Base-by-base conservation (phyloP, 78 protist genomes). In the Chrysochromulina tobinii region DNA sequence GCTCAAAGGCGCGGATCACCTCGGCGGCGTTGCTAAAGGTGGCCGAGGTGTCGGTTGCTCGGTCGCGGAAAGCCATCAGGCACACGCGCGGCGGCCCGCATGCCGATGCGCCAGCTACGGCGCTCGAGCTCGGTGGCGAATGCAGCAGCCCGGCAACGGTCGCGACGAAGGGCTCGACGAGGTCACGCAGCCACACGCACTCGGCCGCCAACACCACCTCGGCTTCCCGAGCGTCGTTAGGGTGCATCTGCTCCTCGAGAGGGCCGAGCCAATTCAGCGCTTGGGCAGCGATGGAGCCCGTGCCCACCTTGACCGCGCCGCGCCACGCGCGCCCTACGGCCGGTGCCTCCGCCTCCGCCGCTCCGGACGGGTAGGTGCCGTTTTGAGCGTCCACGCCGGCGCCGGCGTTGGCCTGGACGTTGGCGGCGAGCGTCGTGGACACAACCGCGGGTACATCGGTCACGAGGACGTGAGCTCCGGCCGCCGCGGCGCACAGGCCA, bases 101-200 rank as follows among this genome's bases (percentile, higher is more conserved):
- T 38, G 38, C 38, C 38, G 38, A 38, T 38, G 38, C 38, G 38
- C 38, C 38, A 0, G 38, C 38, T 38, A 38, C 38, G 38, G 68
- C 68, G 18, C 68, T 64, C 68, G 68, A 12, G 68, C 68, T 12
- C 68, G 38, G 38, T 38, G 38, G 38, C 38, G 38, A 38, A 0
- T 38, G 38, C 38, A 75, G 50, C 51, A 75, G 0, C 14, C 54
- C 83, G 14, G 18, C 55, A 21, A 54, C 50, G 20, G 86, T 79
- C 48, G 57, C 18, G 86, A 79, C 61, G 61, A 79, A 79, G 61
- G 86, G 86, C 15, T 54, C 86, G 86, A 79, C 66, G n/a, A 79
- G 61, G 61, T 79, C 86, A 0, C 7, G 18, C 48, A 79, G 86
- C 86, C 86, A 79, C 61, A 23, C 66, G n/a, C 86, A 79, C 86